phyloP scores from a whole-genome alignment of 1,284 basidiomycete species.

The Malassezia obtusa region DNA sequence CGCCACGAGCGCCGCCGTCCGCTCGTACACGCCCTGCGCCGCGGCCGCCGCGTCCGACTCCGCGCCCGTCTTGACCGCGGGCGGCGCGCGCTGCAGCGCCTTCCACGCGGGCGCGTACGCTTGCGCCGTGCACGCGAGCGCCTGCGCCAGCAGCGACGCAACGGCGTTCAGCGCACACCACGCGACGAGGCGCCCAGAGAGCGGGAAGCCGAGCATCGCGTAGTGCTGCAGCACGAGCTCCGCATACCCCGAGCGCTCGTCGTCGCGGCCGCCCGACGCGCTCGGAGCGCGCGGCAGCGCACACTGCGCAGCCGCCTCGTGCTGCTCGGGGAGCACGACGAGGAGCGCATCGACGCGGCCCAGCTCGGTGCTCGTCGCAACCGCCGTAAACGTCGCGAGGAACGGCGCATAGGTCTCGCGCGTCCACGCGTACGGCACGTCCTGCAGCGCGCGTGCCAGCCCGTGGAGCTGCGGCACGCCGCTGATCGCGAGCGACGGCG shows the following conservation, averaged over 20 bases:
- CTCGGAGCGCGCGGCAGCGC: slow-evolving; percentile 23
- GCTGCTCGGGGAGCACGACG: slow-evolving; percentile 36
- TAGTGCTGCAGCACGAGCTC: slow-evolving; percentile 65
- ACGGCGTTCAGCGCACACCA: slow-evolving; percentile 74
- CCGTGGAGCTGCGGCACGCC: slow-evolving; percentile 73
- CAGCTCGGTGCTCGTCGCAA: slow-evolving; percentile 56
- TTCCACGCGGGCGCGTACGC: slow-evolving; percentile 4
- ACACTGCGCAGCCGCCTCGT: slow-evolving; percentile 50
- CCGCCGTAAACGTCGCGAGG: slow-evolving; percentile 56
- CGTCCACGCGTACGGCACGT: slow-evolving; percentile 66
- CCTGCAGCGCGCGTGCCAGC: slow-evolving; percentile 71
- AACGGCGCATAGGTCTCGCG: slow-evolving; percentile 60
- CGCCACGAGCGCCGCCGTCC: background rate
- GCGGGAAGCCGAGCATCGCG: slow-evolving; percentile 61
- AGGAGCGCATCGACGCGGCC: slow-evolving; percentile 51
- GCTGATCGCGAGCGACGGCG: slow-evolving; percentile 13
- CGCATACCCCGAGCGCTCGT: slow-evolving; percentile 19
- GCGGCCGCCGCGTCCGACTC: slow-evolving; percentile 45
- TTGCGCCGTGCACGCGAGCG: slow-evolving; percentile 47
- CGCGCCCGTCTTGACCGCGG: slow-evolving; percentile 75
- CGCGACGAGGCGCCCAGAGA: slow-evolving; percentile 76
- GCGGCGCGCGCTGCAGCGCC: slow-evolving; percentile 56
- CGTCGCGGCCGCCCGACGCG: slow-evolving; percentile 18
- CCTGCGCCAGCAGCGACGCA: slow-evolving; percentile 71
- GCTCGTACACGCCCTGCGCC: background rate